Base-by-base conservation (phyloP, 495 filamentous ascomycete species). In the Talaromyces nanjingensis region DNA sequence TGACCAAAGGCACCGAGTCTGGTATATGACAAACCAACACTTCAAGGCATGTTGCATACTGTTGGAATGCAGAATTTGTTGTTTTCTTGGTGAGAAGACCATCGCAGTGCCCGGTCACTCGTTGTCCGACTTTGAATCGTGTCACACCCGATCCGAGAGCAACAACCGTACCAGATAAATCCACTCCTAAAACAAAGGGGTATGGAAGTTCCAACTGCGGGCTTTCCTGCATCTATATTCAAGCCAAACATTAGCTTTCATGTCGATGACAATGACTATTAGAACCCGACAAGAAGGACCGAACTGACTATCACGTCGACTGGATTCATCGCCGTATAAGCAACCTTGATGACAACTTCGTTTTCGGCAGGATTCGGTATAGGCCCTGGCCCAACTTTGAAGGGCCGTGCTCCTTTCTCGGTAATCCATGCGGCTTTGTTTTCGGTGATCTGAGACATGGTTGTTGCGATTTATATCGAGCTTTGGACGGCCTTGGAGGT, bases 91-190 rank as follows among this genome's bases (percentile, higher is more conserved):
- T 64, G 3, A 63, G 27, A 3, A 74, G 58, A 22, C 59, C 37
- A 64, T 66, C 64, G 52, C 52, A 55, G 11, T 55, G 52, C 9
- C 52, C 52, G 2, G 52, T 55, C 20, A 55, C 52, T 12, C 52
- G 52, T n/a, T 55, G 52, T 3, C 84, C 84, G 27, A 68, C 59
- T 42, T 77, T 77, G 70, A 85, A 75, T 11, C 65, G 61, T 1
- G 70, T 77, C 0, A 83, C 80, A 2, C 61, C 60, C 39, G 69
- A 47, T 3, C 83, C 83, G 4, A 79, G 69, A 0, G 76, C 77
- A 11, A 71, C 68, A 63, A 87, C 75, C 24, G 70, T 71, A 18
- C 84, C 84, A 1, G 81, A 73, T 56, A 71, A 64, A 65, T 85
- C 82, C 11, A 74, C 76, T 52, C 77, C 79, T 31, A 80, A 66